Evolutionary conservation across 2,329 filamentous ascomycete genomes (phyloP).

Genomic region (Curvularia spicifera): DNA sequence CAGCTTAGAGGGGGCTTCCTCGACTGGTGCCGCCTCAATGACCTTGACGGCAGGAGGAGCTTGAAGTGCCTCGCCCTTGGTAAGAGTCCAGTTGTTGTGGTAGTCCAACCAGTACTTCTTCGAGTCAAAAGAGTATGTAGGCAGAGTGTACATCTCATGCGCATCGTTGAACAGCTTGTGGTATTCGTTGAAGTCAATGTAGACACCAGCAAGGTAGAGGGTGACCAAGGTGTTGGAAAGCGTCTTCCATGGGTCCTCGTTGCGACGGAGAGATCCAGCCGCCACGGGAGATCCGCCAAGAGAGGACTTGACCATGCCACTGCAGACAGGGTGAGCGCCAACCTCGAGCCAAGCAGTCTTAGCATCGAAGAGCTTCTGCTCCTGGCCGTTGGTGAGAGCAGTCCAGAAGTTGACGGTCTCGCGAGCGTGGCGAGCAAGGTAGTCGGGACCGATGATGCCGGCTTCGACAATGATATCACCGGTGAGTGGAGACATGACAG

Average conservation of each 20-base stretch:
- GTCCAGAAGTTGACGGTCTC: constrained; percentile 73
- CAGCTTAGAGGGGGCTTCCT: constrained; percentile 59
- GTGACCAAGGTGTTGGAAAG: constrained; percentile 64
- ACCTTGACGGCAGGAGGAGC: constrained; percentile 49
- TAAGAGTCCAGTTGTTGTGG: constrained; percentile 73
- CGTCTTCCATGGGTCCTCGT: constrained; percentile 69
- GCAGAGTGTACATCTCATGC: constrained; percentile 68
- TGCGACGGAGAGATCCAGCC: constrained; percentile 67
- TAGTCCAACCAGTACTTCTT: constrained; percentile 78
- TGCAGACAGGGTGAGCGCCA: constrained; percentile 75
- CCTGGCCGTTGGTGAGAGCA: constrained; percentile 65
- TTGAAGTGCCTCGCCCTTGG: constrained; percentile 66
- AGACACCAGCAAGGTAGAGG: constrained; percentile 67
- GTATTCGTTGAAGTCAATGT: constrained; percentile 74
- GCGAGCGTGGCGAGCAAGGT: constrained; percentile 69
- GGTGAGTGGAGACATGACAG: constrained; percentile 71
- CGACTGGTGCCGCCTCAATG: constrained; percentile 50
- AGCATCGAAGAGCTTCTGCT: constrained; percentile 66
- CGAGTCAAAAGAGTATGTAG: constrained; percentile 71
- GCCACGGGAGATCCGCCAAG: constrained; percentile 62
- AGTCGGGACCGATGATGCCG: constrained; percentile 64
- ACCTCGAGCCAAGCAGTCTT: constrained; percentile 75
- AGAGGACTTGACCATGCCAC: constrained; percentile 70
- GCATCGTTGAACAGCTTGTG: constrained; percentile 66
- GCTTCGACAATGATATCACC: constrained; percentile 65